phyloP scores from a whole-genome alignment of 305 asterid species.

The Ajuga reptans region DNA sequence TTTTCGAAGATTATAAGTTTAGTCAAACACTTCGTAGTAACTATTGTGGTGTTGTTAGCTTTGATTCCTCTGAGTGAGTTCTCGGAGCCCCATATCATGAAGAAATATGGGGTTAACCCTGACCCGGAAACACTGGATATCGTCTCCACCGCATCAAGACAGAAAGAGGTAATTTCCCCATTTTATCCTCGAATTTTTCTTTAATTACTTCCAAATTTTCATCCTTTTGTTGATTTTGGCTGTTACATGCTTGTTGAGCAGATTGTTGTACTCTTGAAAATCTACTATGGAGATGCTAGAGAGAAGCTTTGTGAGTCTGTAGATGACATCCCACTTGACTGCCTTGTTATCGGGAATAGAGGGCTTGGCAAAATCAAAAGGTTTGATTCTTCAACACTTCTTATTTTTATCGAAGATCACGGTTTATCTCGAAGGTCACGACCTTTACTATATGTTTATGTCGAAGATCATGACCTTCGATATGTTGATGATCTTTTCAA shows the following conservation, averaged over 20 bases:
- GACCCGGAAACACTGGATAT: constrained; percentile 74
- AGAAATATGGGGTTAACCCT: constrained; percentile 59
- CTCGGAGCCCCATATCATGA: constrained; percentile 43
- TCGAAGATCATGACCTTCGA: too few relatives aligned
- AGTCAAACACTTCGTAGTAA: too few relatives aligned
- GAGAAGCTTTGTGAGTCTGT: constrained; percentile 73
- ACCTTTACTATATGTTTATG: too few relatives aligned
- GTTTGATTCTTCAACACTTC: constrained; percentile 33
- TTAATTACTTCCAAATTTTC: background rate
- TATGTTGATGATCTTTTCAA: too few relatives aligned
- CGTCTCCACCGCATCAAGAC: constrained; percentile 48
- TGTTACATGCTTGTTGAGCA: constrained; percentile 23
- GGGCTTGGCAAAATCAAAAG: constrained; percentile 88
- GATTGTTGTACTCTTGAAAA: constrained; percentile 60
- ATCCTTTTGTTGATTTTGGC: background rate
- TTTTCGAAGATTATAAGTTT: too few relatives aligned
- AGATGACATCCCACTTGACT: constrained; percentile 60
- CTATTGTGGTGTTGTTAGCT: constrained; percentile 37
- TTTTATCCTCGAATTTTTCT: background rate
- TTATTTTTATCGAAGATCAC: too few relatives aligned
- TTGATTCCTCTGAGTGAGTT: constrained; percentile 68
- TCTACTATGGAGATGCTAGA: constrained; percentile 89
- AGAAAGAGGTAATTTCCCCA: constrained; percentile 49
- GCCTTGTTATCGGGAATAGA: constrained; percentile 68
- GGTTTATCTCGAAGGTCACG: too few relatives aligned